Evolutionary conservation across 805 yeast genomes (phyloP).

Genomic region (Sugiyamaella floridensis): DNA sequence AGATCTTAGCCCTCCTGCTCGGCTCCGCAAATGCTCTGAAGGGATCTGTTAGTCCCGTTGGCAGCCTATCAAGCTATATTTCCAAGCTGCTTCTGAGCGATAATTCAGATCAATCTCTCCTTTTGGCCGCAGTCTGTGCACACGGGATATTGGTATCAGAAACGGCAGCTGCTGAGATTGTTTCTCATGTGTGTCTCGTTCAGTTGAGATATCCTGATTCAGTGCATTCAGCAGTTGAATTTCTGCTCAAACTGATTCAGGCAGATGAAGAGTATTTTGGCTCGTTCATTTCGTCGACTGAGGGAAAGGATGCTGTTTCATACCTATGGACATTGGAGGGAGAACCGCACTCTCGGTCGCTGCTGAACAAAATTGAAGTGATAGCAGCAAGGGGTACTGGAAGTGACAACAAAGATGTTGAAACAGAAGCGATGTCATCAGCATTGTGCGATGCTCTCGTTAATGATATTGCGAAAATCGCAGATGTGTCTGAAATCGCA

Average conservation of each 20-base stretch:
- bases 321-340: conserved; percentile 15
- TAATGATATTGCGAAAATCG: not conserved
- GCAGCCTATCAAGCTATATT: not conserved
- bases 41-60: not conserved
- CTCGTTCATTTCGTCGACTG: conserved; percentile 6
- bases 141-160: not conserved
- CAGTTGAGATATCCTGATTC: not conserved
- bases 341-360: not conserved
- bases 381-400: not conserved
- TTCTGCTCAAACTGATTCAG: conserved; percentile 6
- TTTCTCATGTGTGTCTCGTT: not conserved
- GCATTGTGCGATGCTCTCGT: not conserved
- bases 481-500: not conserved
- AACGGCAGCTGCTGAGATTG: not conserved
- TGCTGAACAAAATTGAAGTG: not conserved
- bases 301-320: conserved; percentile 13
- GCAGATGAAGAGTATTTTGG: conserved; percentile 4
- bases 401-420: not conserved
- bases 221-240: conserved; percentile 1
- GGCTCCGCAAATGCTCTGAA: not conserved
- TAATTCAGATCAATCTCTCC: not conserved
- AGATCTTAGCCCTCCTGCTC: not conserved
- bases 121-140: not conserved
- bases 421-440: not conserved
- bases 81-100: not conserved